These are phyloP conservation scores for Acacia concinna DNA, from an alignment of 331 rosid genomes.

Conservation along the genomic window DNA sequence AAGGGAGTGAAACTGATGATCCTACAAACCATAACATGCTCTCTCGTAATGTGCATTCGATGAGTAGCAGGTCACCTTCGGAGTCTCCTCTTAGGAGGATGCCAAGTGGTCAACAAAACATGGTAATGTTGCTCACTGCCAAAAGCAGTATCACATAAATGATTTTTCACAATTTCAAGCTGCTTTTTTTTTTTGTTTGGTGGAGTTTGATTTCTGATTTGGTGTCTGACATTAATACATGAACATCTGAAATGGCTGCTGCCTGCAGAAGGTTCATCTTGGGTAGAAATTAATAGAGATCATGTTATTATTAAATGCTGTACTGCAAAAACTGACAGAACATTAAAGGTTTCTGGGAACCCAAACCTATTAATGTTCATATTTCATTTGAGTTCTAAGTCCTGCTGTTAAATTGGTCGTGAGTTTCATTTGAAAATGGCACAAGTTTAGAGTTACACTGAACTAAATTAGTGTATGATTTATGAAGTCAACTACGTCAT, in stretches of 20 bases:
- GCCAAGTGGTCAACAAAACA: conserved; percentile 51
- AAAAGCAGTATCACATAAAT: neutral
- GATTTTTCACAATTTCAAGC: neutral
- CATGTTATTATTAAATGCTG: conserved; percentile 20
- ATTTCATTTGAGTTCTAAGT: neutral
- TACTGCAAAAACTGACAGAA: conserved; percentile 4
- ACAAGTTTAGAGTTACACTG: neutral
- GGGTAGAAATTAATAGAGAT: conserved; percentile 3
- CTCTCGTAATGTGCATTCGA: conserved; percentile 53
- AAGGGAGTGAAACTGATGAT: conserved; percentile 81
- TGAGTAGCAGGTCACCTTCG: conserved; percentile 81
- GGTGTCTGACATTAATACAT: neutral
- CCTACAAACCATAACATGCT: conserved; percentile 56
- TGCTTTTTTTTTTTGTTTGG: neutral
- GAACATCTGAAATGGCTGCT: conserved; percentile 16
- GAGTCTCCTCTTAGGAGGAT: conserved; percentile 92
- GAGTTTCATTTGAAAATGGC: neutral
- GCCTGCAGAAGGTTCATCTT: conserved; percentile 8
- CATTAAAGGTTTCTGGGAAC: neutral
- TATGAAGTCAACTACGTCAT: too few relatives aligned
- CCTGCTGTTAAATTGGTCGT: conserved; percentile 11
- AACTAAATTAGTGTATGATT: conserved; percentile 5
- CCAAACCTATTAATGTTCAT: neutral
- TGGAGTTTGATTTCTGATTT: neutral
- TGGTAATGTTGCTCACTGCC: conserved; percentile 46